These are phyloP conservation scores for Hemileccinum impolitum DNA, from an alignment of 768 basidiomycete species.

Conservation along the genomic window DNA sequence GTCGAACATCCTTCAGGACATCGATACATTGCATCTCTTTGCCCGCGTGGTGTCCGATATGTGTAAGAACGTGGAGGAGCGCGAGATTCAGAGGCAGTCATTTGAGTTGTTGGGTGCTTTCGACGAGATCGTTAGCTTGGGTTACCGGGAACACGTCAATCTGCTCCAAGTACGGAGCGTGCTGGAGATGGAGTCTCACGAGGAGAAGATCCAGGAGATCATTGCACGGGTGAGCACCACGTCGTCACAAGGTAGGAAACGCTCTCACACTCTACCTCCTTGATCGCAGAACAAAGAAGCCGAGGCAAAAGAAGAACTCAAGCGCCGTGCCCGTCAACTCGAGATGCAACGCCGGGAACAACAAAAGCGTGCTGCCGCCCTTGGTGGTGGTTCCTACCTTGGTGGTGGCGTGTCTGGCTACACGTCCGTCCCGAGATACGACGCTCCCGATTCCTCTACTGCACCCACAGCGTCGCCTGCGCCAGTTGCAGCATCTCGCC, in stretches of 20 bases:
- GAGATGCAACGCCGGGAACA: slow-evolving; percentile 98
- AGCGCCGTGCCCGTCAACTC: slow-evolving; percentile 94
- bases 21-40: slow-evolving; percentile 92
- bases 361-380: slow-evolving; percentile 65
- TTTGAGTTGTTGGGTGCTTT: slow-evolving; percentile 95
- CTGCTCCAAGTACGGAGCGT: slow-evolving; percentile 76
- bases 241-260: too few relatives aligned
- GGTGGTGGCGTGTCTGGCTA: slow-evolving; percentile 72
- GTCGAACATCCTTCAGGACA: slow-evolving; percentile 98
- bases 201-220: slow-evolving; percentile 96
- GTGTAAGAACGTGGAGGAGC: slow-evolving; percentile 81
- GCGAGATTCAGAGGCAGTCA: slow-evolving; percentile 84
- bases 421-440: slow-evolving; percentile 66
- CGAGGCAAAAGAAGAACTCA: slow-evolving; percentile 98
- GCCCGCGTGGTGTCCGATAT: slow-evolving; percentile 91
- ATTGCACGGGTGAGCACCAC: slow-evolving; percentile 74
- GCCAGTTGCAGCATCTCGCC: slow-evolving; percentile 48
- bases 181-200: slow-evolving; percentile 88
- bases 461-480: slow-evolving; percentile 40
- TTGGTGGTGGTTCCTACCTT: slow-evolving; percentile 52
- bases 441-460: slow-evolving; percentile 54
- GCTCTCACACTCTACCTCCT: too few relatives aligned
- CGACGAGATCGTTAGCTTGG: slow-evolving; percentile 92
- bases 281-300: slow-evolving; percentile 88
- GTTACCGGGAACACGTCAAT: slow-evolving; percentile 77